These are phyloP conservation scores for Kappamyces sp. DNA, from an alignment of 192 early-diverging fungal genomes.

Conservation along the genomic window DNA sequence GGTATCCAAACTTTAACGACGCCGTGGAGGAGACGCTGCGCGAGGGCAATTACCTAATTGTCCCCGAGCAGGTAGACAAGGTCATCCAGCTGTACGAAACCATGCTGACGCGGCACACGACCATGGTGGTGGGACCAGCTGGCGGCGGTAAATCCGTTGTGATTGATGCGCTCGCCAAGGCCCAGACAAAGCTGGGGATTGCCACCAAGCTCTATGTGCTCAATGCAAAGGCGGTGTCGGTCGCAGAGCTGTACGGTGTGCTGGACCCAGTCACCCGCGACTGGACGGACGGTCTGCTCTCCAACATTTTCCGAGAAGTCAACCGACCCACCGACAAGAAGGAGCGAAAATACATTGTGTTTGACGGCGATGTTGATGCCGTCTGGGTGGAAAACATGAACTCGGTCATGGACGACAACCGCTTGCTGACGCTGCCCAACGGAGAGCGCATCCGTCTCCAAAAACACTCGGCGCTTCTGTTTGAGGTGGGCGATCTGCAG, in stretches of 20 bases:
- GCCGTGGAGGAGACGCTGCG: slow-evolving; percentile 52
- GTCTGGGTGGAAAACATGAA: slow-evolving; percentile 65
- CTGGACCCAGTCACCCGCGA: slow-evolving; percentile 52
- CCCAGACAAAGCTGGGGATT: slow-evolving; percentile 54
- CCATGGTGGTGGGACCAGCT: slow-evolving; percentile 56
- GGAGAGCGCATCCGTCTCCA: slow-evolving; percentile 56
- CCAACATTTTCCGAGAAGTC: slow-evolving; percentile 55
- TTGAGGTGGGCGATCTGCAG: slow-evolving; percentile 59
- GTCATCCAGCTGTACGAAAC: slow-evolving; percentile 59
- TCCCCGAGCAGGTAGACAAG: slow-evolving; percentile 58
- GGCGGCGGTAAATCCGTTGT: slow-evolving; percentile 58
- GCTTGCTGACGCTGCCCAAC: slow-evolving; percentile 52
- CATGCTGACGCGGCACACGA: slow-evolving; percentile 54
- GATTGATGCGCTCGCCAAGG: slow-evolving; percentile 52
- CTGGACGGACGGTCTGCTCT: slow-evolving; percentile 57
- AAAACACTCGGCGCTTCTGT: slow-evolving; percentile 50
- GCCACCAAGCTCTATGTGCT: slow-evolving; percentile 51
- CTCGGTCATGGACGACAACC: slow-evolving; percentile 62
- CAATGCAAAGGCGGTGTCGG: slow-evolving; percentile 57
- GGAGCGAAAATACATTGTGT: slow-evolving; percentile 57
- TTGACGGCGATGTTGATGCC: slow-evolving; percentile 58
- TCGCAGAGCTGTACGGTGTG: slow-evolving; percentile 54
- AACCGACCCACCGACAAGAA: slow-evolving; percentile 58
- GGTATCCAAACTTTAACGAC: slow-evolving; percentile 60
- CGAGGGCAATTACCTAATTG: slow-evolving; percentile 48